These are phyloP conservation scores for Cladobotryum mycophilum DNA, from an alignment of 2,329 filamentous ascomycete genomes.

Conservation along the genomic window DNA sequence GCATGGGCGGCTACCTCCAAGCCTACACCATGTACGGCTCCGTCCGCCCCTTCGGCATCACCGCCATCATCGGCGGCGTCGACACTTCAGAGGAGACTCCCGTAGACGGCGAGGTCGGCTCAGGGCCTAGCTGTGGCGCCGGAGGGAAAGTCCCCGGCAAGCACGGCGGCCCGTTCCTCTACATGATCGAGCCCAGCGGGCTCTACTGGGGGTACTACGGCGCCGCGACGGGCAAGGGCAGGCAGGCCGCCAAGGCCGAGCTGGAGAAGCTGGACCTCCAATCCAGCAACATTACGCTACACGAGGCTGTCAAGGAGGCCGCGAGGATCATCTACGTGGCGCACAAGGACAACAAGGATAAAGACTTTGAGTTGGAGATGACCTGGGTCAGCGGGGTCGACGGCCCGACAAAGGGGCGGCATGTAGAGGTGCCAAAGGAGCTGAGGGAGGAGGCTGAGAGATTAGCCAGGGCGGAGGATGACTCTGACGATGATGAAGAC, in stretches of 20 bases:
- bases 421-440: slow-evolving; percentile 89
- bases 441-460: slow-evolving; percentile 86
- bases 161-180: slow-evolving; percentile 85
- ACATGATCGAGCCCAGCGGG: slow-evolving; percentile 98
- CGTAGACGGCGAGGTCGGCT: slow-evolving; percentile 86
- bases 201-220: slow-evolving; percentile 99
- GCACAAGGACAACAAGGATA: slow-evolving; percentile 99
- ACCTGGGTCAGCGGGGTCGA: slow-evolving; percentile 86
- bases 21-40: slow-evolving; percentile 96
- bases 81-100: slow-evolving; percentile 80
- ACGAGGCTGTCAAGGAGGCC: slow-evolving; percentile 91
- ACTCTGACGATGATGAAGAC: slow-evolving; percentile 80
- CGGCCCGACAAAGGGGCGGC: slow-evolving; percentile 86
- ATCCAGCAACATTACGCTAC: slow-evolving; percentile 67
- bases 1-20: slow-evolving; percentile 94
- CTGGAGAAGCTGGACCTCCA: slow-evolving; percentile 93
- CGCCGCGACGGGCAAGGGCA: slow-evolving; percentile 91
- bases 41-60: slow-evolving; percentile 94
- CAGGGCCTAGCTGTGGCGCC: slow-evolving; percentile 68
- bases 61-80: slow-evolving; percentile 87
- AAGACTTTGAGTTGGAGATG: slow-evolving; percentile 99
- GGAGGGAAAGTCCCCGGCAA: slow-evolving; percentile 73
- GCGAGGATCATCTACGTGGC: slow-evolving; percentile 95
- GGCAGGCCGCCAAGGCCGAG: slow-evolving; percentile 95
- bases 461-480: slow-evolving; percentile 83